These are phyloP conservation scores for Nematodospora valgi DNA, from an alignment of 805 yeast species.

Conservation along the genomic window DNA sequence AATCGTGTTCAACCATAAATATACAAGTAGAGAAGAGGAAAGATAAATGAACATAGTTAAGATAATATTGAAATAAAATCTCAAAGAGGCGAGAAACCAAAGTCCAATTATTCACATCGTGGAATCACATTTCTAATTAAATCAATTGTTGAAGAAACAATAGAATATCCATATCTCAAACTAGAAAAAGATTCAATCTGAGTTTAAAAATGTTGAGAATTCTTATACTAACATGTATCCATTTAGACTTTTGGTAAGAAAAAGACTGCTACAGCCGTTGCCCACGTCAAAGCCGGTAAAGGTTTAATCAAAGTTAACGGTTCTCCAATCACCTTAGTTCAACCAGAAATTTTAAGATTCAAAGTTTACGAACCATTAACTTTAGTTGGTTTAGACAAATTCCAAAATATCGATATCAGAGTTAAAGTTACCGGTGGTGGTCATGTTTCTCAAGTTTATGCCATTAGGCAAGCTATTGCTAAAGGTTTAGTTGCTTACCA, in stretches of 20 bases:
- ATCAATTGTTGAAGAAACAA: too few species aligned
- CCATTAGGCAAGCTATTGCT: slow-evolving; percentile 99
- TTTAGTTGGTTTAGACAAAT: slow-evolving; percentile 97
- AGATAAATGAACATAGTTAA: too few species aligned
- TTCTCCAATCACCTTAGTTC: slow-evolving; percentile 97
- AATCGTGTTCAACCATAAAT: too few species aligned
- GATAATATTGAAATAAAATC: too few species aligned
- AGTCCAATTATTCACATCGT: too few species aligned
- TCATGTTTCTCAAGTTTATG: slow-evolving; percentile 99
- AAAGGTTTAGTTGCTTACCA: slow-evolving; percentile 99
- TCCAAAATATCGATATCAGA: slow-evolving; percentile 97
- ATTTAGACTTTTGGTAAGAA: slow-evolving; percentile 98
- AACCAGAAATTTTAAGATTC: slow-evolving; percentile 99
- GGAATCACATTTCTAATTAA: too few species aligned
- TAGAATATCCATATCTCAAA: too few species aligned
- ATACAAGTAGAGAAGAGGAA: too few species aligned
- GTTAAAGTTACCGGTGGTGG: slow-evolving; percentile 99
- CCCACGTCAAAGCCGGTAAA: slow-evolving; percentile 99
- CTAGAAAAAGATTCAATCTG: too few species aligned
- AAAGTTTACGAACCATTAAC: slow-evolving; percentile 99
- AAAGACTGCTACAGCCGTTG: slow-evolving; percentile 99
- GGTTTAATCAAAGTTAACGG: slow-evolving; percentile 99
- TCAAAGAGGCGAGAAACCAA: too few species aligned
- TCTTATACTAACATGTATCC: slow-evolving; percentile 27
- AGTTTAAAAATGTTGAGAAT: too few species aligned